Evolutionary conservation across 805 yeast species (phyloP), one percentile per base, ranked within the genome.

Genomic region (Metschnikowia proteae): DNA sequence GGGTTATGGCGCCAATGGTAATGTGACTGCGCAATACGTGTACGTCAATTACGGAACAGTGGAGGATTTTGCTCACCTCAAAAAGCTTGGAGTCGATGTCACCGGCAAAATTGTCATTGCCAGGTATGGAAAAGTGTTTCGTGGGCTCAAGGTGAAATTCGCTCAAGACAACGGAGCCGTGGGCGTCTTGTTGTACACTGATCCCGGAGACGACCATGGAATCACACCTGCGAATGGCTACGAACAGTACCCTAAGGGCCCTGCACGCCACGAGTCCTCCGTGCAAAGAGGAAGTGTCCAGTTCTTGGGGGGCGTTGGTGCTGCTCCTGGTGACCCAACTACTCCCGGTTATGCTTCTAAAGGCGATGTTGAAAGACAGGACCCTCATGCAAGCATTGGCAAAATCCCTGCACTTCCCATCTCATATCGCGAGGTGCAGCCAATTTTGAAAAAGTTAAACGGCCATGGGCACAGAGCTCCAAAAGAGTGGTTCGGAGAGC

Each of bases 311-410:
- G 79, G 78, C n/a, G 54, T 59, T 4, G 74, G 73, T 6, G 59
- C 69, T 30, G 73, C 74, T 44, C 88, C 90, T 0, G 91, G 91
- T 9, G 92, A 85, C 60, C 91, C 91, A 32, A 82, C 90, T 0
- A 83, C 90, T 2, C 88, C 88, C 6, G 88, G 88, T 62, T 13
- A 79, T 67, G 76, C 88, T 1, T 79, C 86, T 23, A 64, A 31
- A 40, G 59, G 59, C 1, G 54, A 55, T n/a, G 60, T 55, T 5
- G 52, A 53, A 34, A 43, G 60, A 28, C 43, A 49, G 27, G 60
- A 57, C 25, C 60, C 60, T 0, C 58, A 53, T 32, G 48, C 38
- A n/a, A 63, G 75, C 5, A 81, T 81, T 42, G 90, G 91, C 11
- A 65, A 63, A 23, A 86, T 86, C 48, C 92, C 94, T 6, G 81